Base-by-base conservation (phyloP, 2,329 filamentous ascomycete genomes). In the Monilinia fructigena region DNA sequence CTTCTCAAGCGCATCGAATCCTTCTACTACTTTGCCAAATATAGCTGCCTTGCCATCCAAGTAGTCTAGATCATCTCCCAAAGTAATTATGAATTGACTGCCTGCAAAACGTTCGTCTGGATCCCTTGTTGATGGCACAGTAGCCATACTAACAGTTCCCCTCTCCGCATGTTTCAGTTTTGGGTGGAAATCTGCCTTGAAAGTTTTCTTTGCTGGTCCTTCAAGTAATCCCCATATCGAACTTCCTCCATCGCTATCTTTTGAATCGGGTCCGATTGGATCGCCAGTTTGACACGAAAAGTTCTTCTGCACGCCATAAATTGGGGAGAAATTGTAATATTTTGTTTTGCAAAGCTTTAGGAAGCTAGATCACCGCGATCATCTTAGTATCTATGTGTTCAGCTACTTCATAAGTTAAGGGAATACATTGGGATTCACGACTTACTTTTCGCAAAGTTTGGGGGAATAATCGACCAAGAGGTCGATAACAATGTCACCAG, bases 301-400 rank as follows among this genome's bases (percentile, higher is more conserved):
- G 79, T 92, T 88, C 77, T 94, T 95, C 76, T 97, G 95, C 48
- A 99, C 86, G 72, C 89, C 93, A 80, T 97, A 92, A 65, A 98
- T 82, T 35, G 94, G 95, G 7, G 93, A 89, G 78, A 96, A 98
- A 82, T 98, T 98, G 87, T 97, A 99, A 81, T 98, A 99, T 82
- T 97, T 99, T 79, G 93, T 83, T 81, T 98, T 98, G 86, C 95
- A 97, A 73, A 99, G 91, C 84, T 99, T 98, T 66, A 99, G 82
- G 78, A 99, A 98, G 84, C 92, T 96, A 78, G 70, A 77, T 75
- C 72, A 75, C 72, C 67, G 72, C 73, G 75, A 75, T 78, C 71
- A 74, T 82, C 82, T 87, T 81, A 83, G 82, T 81, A 75, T 80
- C 76, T 69, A 75, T 68, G 77, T 77, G 77, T 81, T 89, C 81